phyloP scores from a whole-genome alignment of 2,329 filamentous ascomycete genomes.

The Curvularia spicifera region DNA sequence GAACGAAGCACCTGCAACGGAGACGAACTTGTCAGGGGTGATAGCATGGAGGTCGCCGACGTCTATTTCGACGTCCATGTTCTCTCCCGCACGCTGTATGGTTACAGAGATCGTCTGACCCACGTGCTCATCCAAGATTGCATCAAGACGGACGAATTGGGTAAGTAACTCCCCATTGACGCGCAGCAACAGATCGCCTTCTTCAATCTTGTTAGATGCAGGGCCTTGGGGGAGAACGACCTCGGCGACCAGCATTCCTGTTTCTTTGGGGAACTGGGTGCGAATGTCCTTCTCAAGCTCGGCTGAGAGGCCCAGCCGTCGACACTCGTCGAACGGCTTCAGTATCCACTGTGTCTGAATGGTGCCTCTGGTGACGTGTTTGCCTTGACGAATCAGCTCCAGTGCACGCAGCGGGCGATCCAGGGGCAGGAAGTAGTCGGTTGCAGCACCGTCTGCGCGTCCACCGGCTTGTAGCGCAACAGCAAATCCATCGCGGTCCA shows the following conservation, averaged over 20 bases:
- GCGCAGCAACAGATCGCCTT: slow-evolving; percentile 91
- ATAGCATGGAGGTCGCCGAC: slow-evolving; percentile 93
- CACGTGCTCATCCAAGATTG: slow-evolving; percentile 88
- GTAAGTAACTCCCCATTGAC: slow-evolving; percentile 93
- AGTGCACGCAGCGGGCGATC: slow-evolving; percentile 89
- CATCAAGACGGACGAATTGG: slow-evolving; percentile 89
- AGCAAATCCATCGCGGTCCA: slow-evolving; percentile 91
- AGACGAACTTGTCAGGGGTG: slow-evolving; percentile 93
- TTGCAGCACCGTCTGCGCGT: slow-evolving; percentile 90
- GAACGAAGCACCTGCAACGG: slow-evolving; percentile 91
- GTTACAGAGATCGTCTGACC: slow-evolving; percentile 77
- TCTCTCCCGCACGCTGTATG: slow-evolving; percentile 86
- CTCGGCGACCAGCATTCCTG: slow-evolving; percentile 95
- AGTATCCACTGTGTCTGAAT: slow-evolving; percentile 97
- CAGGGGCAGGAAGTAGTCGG: slow-evolving; percentile 94
- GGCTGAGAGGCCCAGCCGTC: slow-evolving; percentile 81
- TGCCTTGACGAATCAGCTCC: slow-evolving; percentile 78
- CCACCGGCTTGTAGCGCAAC: slow-evolving; percentile 94
- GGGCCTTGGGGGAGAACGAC: slow-evolving; percentile 92
- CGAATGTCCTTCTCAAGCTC: slow-evolving; percentile 87
- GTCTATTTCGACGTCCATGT: slow-evolving; percentile 81
- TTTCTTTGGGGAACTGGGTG: slow-evolving; percentile 86
- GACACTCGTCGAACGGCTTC: slow-evolving; percentile 97
- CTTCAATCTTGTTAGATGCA: slow-evolving; percentile 83
- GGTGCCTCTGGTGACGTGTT: slow-evolving; percentile 84